Evolutionary conservation across 1,284 basidiomycete genomes (phyloP).

Genomic region (Pterulicium gracile): DNA sequence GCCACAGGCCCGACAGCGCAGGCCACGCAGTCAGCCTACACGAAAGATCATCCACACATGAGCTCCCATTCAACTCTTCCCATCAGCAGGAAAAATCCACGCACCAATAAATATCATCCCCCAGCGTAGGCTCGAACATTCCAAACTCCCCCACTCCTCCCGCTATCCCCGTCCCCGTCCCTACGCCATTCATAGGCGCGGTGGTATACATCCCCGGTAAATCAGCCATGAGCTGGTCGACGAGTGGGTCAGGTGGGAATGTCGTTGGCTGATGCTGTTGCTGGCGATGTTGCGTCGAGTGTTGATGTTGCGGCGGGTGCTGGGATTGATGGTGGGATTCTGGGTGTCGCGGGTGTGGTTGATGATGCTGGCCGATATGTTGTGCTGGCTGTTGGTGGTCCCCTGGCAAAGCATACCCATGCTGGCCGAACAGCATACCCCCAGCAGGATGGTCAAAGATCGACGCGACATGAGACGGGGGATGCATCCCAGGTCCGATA

Average conservation of each 20-base stretch:
- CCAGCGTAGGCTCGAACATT: neutral
- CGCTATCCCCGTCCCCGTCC: neutral
- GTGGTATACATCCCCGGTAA: no score
- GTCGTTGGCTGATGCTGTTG: neutral
- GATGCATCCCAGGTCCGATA: no score
- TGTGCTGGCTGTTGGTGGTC: no score
- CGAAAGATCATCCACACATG: neutral
- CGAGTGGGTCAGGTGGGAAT: neutral
- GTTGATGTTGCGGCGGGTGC: neutral
- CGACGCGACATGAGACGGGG: no score
- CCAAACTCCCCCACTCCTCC: neutral
- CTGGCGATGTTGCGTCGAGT: neutral
- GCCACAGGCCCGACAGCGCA: neutral
- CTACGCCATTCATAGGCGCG: neutral
- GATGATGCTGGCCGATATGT: no score
- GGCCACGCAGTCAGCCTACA: conserved; percentile 1
- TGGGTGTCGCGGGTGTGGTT: no score
- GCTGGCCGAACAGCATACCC: no score
- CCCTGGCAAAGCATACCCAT: no score
- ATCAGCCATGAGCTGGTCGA: neutral
- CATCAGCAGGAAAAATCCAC: neutral
- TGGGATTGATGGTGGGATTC: neutral
- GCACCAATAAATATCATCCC: conserved; percentile 1
- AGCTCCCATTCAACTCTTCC: neutral
- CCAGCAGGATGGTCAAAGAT: no score